Evolutionary conservation across 169 alveolate genomes (phyloP).

Genomic region (Plasmodium cynomolgi): DNA sequence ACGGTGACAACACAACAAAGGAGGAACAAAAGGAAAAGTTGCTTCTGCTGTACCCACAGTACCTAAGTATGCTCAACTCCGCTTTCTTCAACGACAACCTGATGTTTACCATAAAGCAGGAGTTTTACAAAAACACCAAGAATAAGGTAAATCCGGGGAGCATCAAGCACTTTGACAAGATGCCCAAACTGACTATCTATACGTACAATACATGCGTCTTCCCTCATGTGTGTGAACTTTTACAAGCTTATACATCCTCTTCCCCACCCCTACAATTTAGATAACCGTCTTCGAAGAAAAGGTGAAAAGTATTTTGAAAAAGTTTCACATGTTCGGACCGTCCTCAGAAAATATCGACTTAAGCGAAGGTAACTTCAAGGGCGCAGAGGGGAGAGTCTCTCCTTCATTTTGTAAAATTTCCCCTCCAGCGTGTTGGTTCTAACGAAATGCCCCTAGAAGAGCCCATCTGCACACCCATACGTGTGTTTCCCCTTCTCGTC

Average conservation of each 20-base stretch:
- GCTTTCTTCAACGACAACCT: constrained; percentile 70
- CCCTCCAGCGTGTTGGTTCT: neutral
- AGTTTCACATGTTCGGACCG: constrained; percentile 46
- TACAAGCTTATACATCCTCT: neutral
- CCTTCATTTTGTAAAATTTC: neutral
- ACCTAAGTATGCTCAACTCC: constrained; percentile 55
- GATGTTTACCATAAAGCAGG: constrained; percentile 69
- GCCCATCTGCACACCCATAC: neutral
- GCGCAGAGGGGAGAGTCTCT: neutral
- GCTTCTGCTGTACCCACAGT: constrained; percentile 32
- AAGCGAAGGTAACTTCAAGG: constrained; percentile 36
- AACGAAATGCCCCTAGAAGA: neutral
- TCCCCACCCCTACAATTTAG: constrained; percentile 7
- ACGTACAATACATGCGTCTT: neutral
- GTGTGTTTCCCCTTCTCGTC: neutral
- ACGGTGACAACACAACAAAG: constrained; percentile 57
- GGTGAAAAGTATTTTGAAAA: constrained; percentile 57
- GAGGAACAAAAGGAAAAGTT: constrained; percentile 59
- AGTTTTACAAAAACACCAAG: constrained; percentile 64
- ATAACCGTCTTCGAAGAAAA: constrained; percentile 56
- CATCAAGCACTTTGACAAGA: neutral
- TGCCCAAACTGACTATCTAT: neutral
- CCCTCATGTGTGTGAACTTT: neutral
- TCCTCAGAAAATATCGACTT: constrained; percentile 64
- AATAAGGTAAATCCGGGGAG: constrained; percentile 33